A percentile compares a stretch with the other conserved stretches of the same genome.
These are phyloP conservation scores for Eucalyptus sp. DNA, from an alignment of 345 rosid genomes.

Conservation along the genomic window DNA sequence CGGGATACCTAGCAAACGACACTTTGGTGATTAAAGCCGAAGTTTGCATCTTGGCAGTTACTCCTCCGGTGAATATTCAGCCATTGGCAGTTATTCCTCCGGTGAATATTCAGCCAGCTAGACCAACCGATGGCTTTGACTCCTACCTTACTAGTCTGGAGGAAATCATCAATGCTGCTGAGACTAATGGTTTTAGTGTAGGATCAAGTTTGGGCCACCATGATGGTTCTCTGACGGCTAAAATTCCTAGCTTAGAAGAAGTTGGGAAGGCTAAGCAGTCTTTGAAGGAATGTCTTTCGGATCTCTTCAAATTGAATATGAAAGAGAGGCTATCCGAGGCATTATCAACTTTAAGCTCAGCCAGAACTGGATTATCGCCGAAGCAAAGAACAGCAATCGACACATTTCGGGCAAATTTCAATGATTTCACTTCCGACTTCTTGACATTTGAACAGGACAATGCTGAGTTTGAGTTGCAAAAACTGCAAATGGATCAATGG, in stretches of 20 bases:
- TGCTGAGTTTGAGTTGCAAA: not conserved
- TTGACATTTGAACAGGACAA: conserved; percentile 1
- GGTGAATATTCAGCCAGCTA: not conserved
- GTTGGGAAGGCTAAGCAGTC: not conserved
- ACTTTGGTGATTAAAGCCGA: not conserved
- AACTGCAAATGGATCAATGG: not conserved
- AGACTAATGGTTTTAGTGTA: not conserved
- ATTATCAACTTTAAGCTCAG: not conserved
- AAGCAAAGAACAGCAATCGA: not conserved
- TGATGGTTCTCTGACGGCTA: not conserved
- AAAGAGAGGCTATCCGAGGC: not conserved
- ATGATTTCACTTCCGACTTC: not conserved
- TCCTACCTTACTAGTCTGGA: not conserved
- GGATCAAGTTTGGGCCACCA: not conserved
- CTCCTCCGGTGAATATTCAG: not conserved
- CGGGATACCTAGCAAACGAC: not conserved
- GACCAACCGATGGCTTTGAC: not conserved
- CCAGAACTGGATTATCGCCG: not conserved
- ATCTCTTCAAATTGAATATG: conserved; percentile 5
- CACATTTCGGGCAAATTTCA: not conserved
- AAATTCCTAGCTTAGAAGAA: not conserved
- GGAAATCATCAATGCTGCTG: not conserved
- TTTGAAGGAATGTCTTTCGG: conserved; percentile 2
- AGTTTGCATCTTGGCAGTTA: not conserved
- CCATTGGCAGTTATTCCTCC: not conserved